Base-by-base conservation (phyloP, 2,329 filamentous ascomycete species). In the Fusarium algeriense region DNA sequence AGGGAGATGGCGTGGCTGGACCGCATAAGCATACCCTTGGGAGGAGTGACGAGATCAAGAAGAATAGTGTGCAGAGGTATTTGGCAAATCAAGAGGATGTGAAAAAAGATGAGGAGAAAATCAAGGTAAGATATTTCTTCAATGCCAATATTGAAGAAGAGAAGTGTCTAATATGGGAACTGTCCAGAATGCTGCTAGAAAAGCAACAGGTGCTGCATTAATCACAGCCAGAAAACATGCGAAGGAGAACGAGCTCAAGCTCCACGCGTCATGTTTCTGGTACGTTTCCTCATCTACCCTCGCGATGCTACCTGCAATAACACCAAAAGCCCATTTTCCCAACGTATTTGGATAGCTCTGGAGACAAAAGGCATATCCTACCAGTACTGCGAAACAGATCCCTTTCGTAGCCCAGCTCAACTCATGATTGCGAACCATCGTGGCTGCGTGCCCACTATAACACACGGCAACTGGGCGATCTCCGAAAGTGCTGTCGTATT, bases 251-350 rank as follows among this genome's bases (percentile, higher is more conserved):
- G 88, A 91, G 11, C 80, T 97, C 53, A 95, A 94, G 80, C 84
- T 97, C 4, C 97, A 92, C 78, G 93, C 93, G 32, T 92, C 91
- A 74, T 95, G 92, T 78, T 96, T 94, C 80, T 97, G 94, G 92
- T 93, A 83, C 93, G 83, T 28, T 54, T 53, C 37, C 11, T 26
- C 9, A 28, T 17, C 12, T 10, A 8, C 15, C 30, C n/a, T 12
- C 20, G 2, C 5, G 14, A 9, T 26, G 13, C 3, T 20, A 32
- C 7, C 23, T 15, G 73, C 58, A 57, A 37, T 58, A 35, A 66
- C 56, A 58, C 7, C 13, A 9, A 17, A 46, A 93, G 92, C 77
- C 93, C 93, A 30, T 96, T 95, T 78, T 93, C 94, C 3, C 93
- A 97, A 78, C 89, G 93, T 20, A 92, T 96, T 30, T 97, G 94